A percentile compares a stretch with the other conserved stretches of the same genome.
Evolutionary conservation across 371 early-diverging fungal genomes (phyloP).

Genomic region (Haplosporangium sp.): DNA sequence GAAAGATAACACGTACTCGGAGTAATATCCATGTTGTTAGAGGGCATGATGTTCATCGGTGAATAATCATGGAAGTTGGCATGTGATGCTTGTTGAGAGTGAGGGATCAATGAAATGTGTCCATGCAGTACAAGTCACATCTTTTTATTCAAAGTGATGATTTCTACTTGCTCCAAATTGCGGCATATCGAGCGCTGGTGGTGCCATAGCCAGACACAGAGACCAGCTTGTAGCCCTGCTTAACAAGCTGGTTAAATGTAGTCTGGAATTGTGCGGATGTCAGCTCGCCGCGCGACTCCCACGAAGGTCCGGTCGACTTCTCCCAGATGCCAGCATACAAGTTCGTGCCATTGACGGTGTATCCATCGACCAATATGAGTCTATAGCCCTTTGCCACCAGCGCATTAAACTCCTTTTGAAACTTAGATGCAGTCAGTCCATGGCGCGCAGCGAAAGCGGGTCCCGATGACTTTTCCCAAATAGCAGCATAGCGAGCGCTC

Average conservation of each 20-base stretch:
- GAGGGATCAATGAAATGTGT: no score
- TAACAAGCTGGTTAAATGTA: background rate
- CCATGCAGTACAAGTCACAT: no score
- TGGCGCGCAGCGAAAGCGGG: background rate
- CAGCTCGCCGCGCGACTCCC: background rate
- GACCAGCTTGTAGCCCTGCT: constrained; percentile 5
- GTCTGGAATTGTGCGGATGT: constrained; percentile 5
- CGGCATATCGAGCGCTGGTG: constrained; percentile 1
- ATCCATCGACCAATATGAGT: background rate
- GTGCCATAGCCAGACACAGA: constrained; percentile 4
- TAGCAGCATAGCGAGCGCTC: constrained; percentile 1
- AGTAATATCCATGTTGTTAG: no score
- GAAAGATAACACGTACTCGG: no score
- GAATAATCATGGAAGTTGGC: no score
- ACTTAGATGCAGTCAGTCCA: background rate
- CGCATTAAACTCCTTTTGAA: background rate
- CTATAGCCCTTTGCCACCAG: constrained; percentile 1
- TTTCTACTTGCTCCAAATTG: constrained; percentile 12
- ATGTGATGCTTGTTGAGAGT: no score
- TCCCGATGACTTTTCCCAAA: constrained; percentile 9
- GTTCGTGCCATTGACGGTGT: constrained; percentile 2
- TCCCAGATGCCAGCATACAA: constrained; percentile 7
- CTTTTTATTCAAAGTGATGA: background rate
- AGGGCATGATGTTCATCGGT: no score
- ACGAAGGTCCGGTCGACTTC: constrained; percentile 4